Base-by-base conservation (phyloP, 352 stramenopile genomes). In the Pythium phragmitis region DNA sequence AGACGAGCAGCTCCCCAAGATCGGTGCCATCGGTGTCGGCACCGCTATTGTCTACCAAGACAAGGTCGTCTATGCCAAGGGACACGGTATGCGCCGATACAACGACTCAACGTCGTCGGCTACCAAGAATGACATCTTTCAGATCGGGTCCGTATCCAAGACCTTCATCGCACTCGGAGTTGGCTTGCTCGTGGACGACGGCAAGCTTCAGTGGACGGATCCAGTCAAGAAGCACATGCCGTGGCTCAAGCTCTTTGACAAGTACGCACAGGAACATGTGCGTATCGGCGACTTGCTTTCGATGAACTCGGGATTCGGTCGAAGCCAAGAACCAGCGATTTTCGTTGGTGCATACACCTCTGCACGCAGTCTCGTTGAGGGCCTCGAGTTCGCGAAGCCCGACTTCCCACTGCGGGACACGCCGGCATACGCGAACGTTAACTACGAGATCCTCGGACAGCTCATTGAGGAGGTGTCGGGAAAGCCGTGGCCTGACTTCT, bases 111-210 rank as follows among this genome's bases (percentile, higher is more conserved):
- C 43, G 13, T 79, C 63, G 21, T n/a, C 48, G 0, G 76, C 83
- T 19, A 77, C 78, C 0, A 69, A 57, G 33, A 60, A 75, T 12
- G 76, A 79, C 19, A 57, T 87, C 45, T 89, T 91, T 54, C 74
- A 91, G 65, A 87, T 91, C 48, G 81, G 81, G 9, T 91, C 81
- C 5, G 72, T 91, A 21, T 76, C 77, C 1, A 91, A 91, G 67
- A 89, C 79, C 5, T 82, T 89, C 42, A 76, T 89, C 34, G 71
- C 75, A 21, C 48, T 76, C 7, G 70, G 23, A 0, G 60, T 76
- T 21, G 70, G 57, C 11, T 26, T 72, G 36, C 51, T 72, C 67
- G 75, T 85, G 26, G 79, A 88, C 23, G 75, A 91, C 43, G 71
- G 75, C n/a, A 80, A 75, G 12, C 17, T 91, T 45, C 60, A 60